Evolutionary conservation across 169 alveolate genomes (phyloP), one percentile per base, ranked within the genome.

Genomic region (Eimeria nieschulzi): DNA sequence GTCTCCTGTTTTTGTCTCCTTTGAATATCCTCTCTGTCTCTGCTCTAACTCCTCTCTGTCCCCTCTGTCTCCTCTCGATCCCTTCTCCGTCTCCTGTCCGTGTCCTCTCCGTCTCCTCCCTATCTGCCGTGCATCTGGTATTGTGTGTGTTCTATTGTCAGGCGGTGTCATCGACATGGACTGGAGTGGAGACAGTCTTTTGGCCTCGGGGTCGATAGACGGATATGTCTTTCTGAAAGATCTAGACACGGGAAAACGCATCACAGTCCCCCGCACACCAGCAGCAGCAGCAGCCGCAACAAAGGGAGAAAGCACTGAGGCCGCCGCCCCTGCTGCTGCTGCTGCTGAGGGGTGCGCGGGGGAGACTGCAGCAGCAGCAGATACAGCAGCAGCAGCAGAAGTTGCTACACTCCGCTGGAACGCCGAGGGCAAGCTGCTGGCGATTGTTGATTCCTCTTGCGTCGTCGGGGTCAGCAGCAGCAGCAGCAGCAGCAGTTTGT

Each of bases 131-230:
- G 9, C 5, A 59, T 59, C 5, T 59, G 15, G 0, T 59, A 5
- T 59, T 59, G 15, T 59, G 5, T 5, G 15, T 59, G 15, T 59
- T 19, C 56, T 72, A 1, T n/a, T 33, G 61, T 56, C 66, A 83
- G 91, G 91, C 12, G 91, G 91, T 2, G 91, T 83, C 15, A 83
- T 83, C 25, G 91, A 83, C 33, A n/a, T 83, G 46, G 91, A 83
- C 80, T 83, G 91, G 91, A 46, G 79, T 46, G 66, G 80, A 39
- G 91, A 83, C 68, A 10, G 70, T 21, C 56, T 83, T 13, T 6
- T 83, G 12, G 91, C 91, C 19, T 59, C 79, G 19, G 91, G 91
- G 9, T 61, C 91, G 39, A 26, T 83, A 33, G 88, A 80, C 54
- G 91, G 91, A 59, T 15, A 46, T 21, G 51, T 83, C 54, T 54